Conservation (phyloP, 768 basidiomycete genomes). For the Imleria badia region DNA sequence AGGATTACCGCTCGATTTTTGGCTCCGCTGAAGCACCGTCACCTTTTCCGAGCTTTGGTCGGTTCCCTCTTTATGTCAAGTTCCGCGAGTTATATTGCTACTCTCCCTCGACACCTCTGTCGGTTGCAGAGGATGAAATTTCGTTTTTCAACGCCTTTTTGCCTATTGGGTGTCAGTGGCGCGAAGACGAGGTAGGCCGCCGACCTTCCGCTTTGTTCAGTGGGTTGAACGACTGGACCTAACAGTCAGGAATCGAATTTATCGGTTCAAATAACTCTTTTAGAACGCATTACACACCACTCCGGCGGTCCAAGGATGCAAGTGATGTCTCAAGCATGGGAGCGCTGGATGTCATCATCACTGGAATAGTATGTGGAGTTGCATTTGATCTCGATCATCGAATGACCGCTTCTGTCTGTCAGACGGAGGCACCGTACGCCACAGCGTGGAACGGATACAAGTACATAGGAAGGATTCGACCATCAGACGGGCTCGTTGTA, state of each 20-base stretch:
- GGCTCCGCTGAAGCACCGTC: slow-evolving; percentile 34
- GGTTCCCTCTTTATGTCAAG: slow-evolving; percentile 48
- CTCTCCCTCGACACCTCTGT: slow-evolving; percentile 34
- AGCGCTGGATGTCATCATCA: slow-evolving; percentile 50
- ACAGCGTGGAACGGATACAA: slow-evolving; percentile 57
- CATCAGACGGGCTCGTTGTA: slow-evolving; percentile 58
- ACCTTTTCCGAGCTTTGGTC: slow-evolving; percentile 35
- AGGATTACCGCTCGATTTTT: slow-evolving; percentile 41
- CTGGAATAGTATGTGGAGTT: slow-evolving; percentile 44
- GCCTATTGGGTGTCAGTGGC: slow-evolving; percentile 38
- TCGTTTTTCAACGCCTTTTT: slow-evolving; percentile 48
- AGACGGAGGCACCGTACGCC: slow-evolving; percentile 49
- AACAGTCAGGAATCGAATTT: slow-evolving; percentile 32
- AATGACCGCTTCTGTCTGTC: slow-evolving; percentile 1
- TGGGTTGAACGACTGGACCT: neutral
- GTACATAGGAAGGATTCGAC: slow-evolving; percentile 56
- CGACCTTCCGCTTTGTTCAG: neutral
- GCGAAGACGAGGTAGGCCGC: slow-evolving; percentile 29
- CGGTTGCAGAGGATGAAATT: slow-evolving; percentile 33
- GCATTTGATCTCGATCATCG: neutral
- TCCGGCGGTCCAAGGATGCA: slow-evolving; percentile 11
- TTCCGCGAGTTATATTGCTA: slow-evolving; percentile 50
- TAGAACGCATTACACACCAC: slow-evolving; percentile 40
- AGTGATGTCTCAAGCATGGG: slow-evolving; percentile 15
- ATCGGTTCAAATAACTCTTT: slow-evolving; percentile 36